Base-by-base conservation (phyloP, 768 basidiomycete species). In the Tricholoma saponaceum region DNA sequence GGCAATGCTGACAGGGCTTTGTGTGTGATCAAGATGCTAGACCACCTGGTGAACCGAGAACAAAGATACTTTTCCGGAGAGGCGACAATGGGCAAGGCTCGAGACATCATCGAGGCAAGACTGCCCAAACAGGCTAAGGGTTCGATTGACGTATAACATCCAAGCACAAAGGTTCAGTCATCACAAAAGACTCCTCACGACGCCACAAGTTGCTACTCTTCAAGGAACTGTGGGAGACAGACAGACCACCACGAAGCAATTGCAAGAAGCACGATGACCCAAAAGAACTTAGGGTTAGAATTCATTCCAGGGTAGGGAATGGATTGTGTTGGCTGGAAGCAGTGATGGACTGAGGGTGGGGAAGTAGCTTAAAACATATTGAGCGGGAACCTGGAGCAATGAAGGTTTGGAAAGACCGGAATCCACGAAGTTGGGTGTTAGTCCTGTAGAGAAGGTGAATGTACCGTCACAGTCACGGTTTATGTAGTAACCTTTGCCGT, bases 231-330 rank as follows among this genome's bases (percentile, higher is more conserved):
- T 62, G 61, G 59, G 62, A 65, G 64, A 64, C 58, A 65, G 58
- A 62, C 44, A 47, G 51, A 57, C 22, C 63, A 64, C 58, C 70
- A 71, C 58, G 61, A 69, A 75, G 72, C 69, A 60, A 47, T 63
- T 60, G 28, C 47, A 54, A 69, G 68, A 70, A 67, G 69, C 62
- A 51, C 72, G 55, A 56, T 61, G 63, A 68, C 72, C 75, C 66
- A 65, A 64, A 65, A 59, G 67, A 64, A 67, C 75, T 78, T 85
- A 84, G 82, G 83, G 83, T 85, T 85, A 84, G 80, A 79, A 75
- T 70, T 71, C 81, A 79, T 79, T 75, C 70, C 72, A 66, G 63
- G 67, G 66, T 66, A 64, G 68, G 68, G 69, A 72, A 75, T 76
- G 77, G 72, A 77, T 74, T 77, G 69, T 70, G 63, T 79, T 80